Evolutionary conservation across 257 asterid species (phyloP), one percentile per base, ranked within the genome.

Genomic region (Plectranthus barbatus): DNA sequence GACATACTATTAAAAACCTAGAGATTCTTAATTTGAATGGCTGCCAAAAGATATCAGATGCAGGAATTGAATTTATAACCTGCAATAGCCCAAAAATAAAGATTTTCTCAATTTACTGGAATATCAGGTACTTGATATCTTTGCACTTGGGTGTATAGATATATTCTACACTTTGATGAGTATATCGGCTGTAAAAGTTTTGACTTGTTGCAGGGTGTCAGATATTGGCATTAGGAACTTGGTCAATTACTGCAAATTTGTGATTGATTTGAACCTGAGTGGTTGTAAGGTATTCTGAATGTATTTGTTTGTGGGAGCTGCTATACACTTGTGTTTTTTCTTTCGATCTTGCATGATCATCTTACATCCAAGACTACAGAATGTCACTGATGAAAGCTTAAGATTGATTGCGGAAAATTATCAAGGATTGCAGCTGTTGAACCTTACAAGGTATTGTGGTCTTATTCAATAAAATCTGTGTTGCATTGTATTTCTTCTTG

Each of bases 41-140:
- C 72, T 86, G 99, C 79, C 99, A 92, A 79, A 89, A 84, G 78
- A 85, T 92, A 68, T 89, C 99, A 13, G 96, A 92, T 47, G 59
- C 52, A 56, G 99, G 96, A 79, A 71, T 89, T 67, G 94, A 82
- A 41, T 71, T 24, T 60, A 68, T 89, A 60, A 83, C 97, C 56
- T 68, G 51, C 77, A 72, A 50, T 23, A 80, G 86, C 70, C 84
- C 89, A 2, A 80, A 75, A 18, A 66, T 92, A 60, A 82, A 70
- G 74, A 81, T 68, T 50, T 83, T 92, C 77, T 92, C 97, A 4
- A 82, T 89, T 64, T 92, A 89, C 78, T 92, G 99, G 99, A 92
- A 89, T 31, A 84, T 92, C 48, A 92, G 99, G 97, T 92, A 78
- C 42, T 34, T 37, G 23, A 21, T 6, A 59, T 48, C 19, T 19